phyloP scores from a whole-genome alignment of 2,329 filamentous ascomycete species.

The Aureobasidium uvarum region DNA sequence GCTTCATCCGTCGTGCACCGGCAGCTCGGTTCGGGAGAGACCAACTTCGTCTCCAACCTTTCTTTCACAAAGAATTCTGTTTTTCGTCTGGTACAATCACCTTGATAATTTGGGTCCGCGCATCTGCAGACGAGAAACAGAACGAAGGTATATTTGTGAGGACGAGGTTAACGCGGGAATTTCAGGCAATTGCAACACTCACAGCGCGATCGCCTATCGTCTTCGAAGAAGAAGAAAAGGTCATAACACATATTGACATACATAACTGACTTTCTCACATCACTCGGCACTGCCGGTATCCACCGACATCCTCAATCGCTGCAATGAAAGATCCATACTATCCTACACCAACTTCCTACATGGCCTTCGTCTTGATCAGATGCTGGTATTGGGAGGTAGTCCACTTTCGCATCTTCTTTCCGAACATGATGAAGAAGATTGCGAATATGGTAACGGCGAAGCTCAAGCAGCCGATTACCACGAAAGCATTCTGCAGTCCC shows the following conservation, averaged over 20 bases:
- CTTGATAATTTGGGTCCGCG: not conserved
- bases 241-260: not conserved
- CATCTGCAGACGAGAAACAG: no score
- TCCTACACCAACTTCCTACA: slow-evolving; percentile 3
- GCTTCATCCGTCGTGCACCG: not conserved
- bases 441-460: slow-evolving; percentile 26
- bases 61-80: no score
- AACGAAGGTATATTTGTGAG: no score
- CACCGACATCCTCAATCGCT: not conserved
- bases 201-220: not conserved
- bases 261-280: not conserved
- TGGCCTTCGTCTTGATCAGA: slow-evolving; percentile 13
- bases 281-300: not conserved
- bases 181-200: not conserved
- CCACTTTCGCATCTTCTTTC: slow-evolving; percentile 25
- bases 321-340: not conserved
- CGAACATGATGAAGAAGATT: slow-evolving; percentile 27
- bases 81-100: no score
- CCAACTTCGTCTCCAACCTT: not conserved
- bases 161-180: not conserved
- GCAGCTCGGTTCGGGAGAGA: not conserved
- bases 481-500: slow-evolving; percentile 28
- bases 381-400: slow-evolving; percentile 21
- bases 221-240: not conserved
- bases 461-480: slow-evolving; percentile 26